Evolutionary conservation across 1,284 basidiomycete genomes (phyloP).

Genomic region (Microbotryum saponariae): DNA sequence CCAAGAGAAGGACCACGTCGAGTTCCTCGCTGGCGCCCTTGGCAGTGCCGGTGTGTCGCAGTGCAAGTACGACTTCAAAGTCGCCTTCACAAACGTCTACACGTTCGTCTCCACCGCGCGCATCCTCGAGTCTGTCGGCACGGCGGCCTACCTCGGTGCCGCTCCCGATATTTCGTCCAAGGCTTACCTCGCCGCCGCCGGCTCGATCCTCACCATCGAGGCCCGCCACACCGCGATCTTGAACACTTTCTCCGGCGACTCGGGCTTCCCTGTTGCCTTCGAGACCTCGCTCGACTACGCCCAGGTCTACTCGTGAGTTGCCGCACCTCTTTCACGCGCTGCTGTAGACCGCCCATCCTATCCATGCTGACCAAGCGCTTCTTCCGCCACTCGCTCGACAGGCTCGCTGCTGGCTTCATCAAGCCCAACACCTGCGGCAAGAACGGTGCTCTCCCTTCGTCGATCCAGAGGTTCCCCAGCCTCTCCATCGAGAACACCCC

Average conservation of each 20-base stretch:
- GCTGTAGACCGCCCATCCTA: too few relatives aligned
- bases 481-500: constrained; percentile 37
- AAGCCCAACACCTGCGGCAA: constrained; percentile 8
- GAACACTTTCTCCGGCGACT: constrained; percentile 33
- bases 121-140: constrained; percentile 69
- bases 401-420: constrained; percentile 36
- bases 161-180: constrained; percentile 37
- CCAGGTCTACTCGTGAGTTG: constrained; percentile 32
- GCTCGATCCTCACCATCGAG: constrained; percentile 45
- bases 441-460: neutral
- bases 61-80: constrained; percentile 63
- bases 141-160: constrained; percentile 64
- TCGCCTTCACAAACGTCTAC: constrained; percentile 56
- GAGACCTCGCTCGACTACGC: constrained; percentile 34
- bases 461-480: constrained; percentile 44
- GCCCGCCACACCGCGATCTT: constrained; percentile 48
- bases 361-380: too few relatives aligned
- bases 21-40: constrained; percentile 45
- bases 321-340: too few relatives aligned
- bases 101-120: constrained; percentile 65
- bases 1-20: constrained; percentile 42
- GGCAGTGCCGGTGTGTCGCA: constrained; percentile 51
- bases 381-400: too few relatives aligned
- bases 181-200: constrained; percentile 31
- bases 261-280: constrained; percentile 25